These are phyloP conservation scores for Leccinum uliginosum DNA, from an alignment of 768 basidiomycete genomes.

Conservation along the genomic window DNA sequence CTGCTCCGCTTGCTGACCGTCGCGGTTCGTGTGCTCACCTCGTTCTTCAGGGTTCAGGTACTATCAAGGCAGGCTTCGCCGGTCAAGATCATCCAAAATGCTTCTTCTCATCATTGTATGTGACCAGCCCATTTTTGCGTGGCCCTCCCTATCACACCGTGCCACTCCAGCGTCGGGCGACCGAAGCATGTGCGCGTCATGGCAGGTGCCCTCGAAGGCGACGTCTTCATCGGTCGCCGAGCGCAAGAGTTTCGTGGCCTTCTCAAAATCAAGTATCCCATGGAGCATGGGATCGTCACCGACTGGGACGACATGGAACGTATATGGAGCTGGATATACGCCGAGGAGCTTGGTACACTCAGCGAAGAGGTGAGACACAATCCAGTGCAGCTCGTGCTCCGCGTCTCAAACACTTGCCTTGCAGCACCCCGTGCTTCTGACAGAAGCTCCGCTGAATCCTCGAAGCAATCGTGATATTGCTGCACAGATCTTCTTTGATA, in stretches of 20 bases:
- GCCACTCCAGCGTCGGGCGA: slow-evolving; percentile 70
- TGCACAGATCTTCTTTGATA: slow-evolving; percentile 99
- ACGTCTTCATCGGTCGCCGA: slow-evolving; percentile 91
- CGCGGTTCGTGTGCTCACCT: slow-evolving; percentile 22
- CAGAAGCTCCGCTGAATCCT: slow-evolving; percentile 97
- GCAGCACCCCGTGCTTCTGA: slow-evolving; percentile 95
- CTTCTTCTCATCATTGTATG: slow-evolving; percentile 98
- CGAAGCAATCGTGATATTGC: slow-evolving; percentile 94
- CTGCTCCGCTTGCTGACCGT: slow-evolving; percentile 29
- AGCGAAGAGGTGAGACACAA: slow-evolving; percentile 80
- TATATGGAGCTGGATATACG: slow-evolving; percentile 98
- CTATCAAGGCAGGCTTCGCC: slow-evolving; percentile 98
- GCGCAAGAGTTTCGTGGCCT: slow-evolving; percentile 96
- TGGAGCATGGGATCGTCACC: slow-evolving; percentile 98
- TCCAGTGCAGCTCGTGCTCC: not conserved
- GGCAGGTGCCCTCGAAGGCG: slow-evolving; percentile 95
- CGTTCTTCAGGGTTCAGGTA: slow-evolving; percentile 83
- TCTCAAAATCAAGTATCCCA: slow-evolving; percentile 97
- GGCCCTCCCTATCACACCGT: slow-evolving; percentile 15
- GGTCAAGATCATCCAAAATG: slow-evolving; percentile 99
- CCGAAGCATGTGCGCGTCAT: slow-evolving; percentile 98
- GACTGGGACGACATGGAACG: slow-evolving; percentile 99
- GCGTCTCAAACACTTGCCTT: slow-evolving; percentile 10
- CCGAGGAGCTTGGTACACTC: slow-evolving; percentile 90
- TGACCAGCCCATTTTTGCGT: slow-evolving; percentile 33